Conservation (phyloP, 2,329 filamentous ascomycete species). For the Colletotrichum sp. region DNA sequence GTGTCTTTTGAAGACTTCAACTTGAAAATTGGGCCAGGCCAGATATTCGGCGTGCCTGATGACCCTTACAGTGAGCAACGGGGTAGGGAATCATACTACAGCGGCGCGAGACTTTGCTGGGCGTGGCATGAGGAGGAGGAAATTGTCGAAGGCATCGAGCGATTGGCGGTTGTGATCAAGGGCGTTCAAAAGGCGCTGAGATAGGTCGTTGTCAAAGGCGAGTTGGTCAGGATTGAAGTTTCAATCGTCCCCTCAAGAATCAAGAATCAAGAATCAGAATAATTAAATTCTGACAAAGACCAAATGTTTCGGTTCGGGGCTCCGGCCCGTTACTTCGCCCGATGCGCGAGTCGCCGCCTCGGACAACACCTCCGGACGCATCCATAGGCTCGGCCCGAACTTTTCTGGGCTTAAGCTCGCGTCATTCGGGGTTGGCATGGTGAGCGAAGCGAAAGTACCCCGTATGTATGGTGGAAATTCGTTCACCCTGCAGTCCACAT, state of each 20-base stretch:
- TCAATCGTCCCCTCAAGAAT: not conserved
- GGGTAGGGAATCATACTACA: conserved; percentile 22
- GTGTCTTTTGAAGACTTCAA: conserved; percentile 55
- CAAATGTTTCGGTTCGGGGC: not conserved
- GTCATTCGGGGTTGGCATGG: not conserved
- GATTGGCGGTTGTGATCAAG: conserved; percentile 48
- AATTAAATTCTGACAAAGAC: not conserved
- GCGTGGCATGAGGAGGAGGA: conserved; percentile 72
- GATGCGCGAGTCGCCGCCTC: not conserved
- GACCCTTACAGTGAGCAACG: conserved; percentile 33
- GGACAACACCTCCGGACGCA: not conserved
- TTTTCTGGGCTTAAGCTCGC: not conserved
- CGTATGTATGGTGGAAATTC: conserved; percentile 14
- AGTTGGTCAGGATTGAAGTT: not conserved
- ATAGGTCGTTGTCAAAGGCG: not conserved
- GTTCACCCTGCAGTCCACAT: conserved; percentile 1
- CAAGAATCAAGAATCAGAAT: not conserved
- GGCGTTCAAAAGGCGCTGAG: not conserved
- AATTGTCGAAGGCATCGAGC: conserved; percentile 71
- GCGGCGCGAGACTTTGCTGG: conserved; percentile 67
- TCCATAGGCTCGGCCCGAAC: not conserved
- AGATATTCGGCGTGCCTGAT: conserved; percentile 54
- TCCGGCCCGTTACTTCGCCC: not conserved
- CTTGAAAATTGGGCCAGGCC: conserved; percentile 59
- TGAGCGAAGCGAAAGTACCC: not conserved